Percentiles rank a stretch among this genome's conserved stretches.
These are phyloP conservation scores for Tripterygium wilfordii DNA, from an alignment of 177 flowering plant genomes.

Conservation along the genomic window DNA sequence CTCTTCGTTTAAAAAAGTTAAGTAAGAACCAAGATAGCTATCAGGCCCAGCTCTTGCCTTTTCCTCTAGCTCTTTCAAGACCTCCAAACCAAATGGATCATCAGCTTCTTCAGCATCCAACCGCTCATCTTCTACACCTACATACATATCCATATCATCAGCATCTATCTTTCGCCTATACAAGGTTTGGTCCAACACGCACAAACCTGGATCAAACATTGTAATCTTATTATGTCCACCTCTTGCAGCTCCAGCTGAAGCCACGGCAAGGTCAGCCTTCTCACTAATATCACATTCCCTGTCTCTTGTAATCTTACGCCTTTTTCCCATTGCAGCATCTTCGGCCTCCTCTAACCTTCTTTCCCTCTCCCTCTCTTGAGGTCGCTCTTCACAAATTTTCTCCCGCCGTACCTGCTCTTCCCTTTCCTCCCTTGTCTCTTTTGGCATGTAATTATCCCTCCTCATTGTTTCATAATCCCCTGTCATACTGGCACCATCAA, in stretches of 20 bases:
- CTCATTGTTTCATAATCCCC: conserved; percentile 43
- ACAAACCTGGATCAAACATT: conserved; percentile 83
- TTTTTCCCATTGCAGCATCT: conserved; percentile 91
- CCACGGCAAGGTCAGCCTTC: conserved; percentile 91
- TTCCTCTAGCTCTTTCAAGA: conserved; percentile 78
- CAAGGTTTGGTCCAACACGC: conserved; percentile 84
- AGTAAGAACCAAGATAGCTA: conserved; percentile 54
- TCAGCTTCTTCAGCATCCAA: conserved; percentile 70
- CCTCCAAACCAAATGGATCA: conserved; percentile 90
- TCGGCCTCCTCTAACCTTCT: conserved; percentile 88
- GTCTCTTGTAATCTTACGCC: conserved; percentile 87
- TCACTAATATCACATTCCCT: conserved; percentile 91
- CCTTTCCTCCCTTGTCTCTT: conserved; percentile 71
- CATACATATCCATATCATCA: conserved; percentile 76
- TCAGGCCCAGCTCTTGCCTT: conserved; percentile 76
- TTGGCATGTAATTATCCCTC: conserved; percentile 41
- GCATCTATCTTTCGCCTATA: conserved; percentile 79
- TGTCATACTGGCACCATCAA: conserved; percentile 40
- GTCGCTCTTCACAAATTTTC: conserved; percentile 82
- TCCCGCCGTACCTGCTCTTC: conserved; percentile 67
- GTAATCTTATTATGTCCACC: conserved; percentile 79
- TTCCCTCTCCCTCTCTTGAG: conserved; percentile 87
- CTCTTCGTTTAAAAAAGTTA: too few relatives aligned
- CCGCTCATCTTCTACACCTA: conserved; percentile 82
- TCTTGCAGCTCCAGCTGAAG: conserved; percentile 55